Base-by-base conservation (phyloP, 2,329 filamentous ascomycete species). In the Ceratocystis destructans region DNA sequence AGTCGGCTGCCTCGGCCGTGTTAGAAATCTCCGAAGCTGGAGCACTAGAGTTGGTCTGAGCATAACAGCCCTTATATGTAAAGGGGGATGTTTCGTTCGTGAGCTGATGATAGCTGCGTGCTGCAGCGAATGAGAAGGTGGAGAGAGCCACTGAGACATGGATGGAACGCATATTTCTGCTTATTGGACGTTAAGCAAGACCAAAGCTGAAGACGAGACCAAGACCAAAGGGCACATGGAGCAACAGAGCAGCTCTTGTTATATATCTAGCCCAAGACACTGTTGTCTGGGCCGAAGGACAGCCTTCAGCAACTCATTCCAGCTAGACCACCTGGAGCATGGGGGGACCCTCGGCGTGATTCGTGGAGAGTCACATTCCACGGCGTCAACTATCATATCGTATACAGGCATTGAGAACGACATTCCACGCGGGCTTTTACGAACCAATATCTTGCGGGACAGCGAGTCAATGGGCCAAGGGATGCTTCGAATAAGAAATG, bases 1-100 rank as follows among this genome's bases (percentile, higher is more conserved):
- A 63, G 46, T 46, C 61, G 10, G 44, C 25, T 4, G 33, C 61
- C 22, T 46, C 46, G 17, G 28, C 61, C 46, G 44, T 50, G 6
- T 20, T 31, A 12, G 46, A 63, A 3, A 45, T 28, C 41, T 50
- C 22, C 2, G 28, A 41, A n/a, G 31, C 41, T 10, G 44, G 25
- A 17, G 33, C 10, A 45, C 12, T 22, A 6, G 61, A 33, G 41
- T 50, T 50, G 28, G 44, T 20, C 6, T 59, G 55, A 7, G 25
- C 22, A 41, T 63, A 63, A 17, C 61, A 63, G 44, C 61, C 61
- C n/a, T 50, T 48, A n/a, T 48, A 63, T 8, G 61, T 48, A 28
- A 28, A 63, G 25, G 55, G 55, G 12, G 25, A 33, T 4, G 55
- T 59, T 7, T 8, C 15, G 28, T 59, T 59, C 3, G 55, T 37